Conservation (phyloP, 805 yeast genomes). For the Ogataea methanolica region DNA sequence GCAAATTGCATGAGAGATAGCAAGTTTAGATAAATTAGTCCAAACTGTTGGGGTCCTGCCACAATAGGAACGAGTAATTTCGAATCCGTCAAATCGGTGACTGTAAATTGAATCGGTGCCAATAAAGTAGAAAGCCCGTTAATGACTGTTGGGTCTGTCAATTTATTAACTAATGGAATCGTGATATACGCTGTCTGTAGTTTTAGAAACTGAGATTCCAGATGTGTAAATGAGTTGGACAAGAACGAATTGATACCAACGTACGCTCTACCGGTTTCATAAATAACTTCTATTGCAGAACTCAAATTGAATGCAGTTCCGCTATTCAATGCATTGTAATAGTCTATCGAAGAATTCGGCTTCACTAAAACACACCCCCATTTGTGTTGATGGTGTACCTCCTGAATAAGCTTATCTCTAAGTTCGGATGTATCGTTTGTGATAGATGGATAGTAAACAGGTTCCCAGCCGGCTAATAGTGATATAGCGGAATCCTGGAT, state of each 20-base stretch:
- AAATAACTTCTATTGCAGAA: constrained; percentile 38
- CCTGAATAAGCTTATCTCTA: constrained; percentile 34
- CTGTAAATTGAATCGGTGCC: constrained; percentile 18
- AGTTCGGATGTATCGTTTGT: constrained; percentile 26
- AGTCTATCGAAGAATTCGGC: constrained; percentile 44
- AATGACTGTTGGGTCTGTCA: constrained; percentile 2
- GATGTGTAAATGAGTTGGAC: constrained; percentile 31
- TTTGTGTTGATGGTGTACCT: constrained; percentile 48
- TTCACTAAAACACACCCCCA: constrained; percentile 58
- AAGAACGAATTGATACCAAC: constrained; percentile 40
- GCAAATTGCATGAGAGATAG: constrained; percentile 63
- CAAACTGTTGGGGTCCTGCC: constrained; percentile 65
- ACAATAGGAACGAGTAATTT: constrained; percentile 45
- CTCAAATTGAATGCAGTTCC: constrained; percentile 21
- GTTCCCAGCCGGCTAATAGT: constrained; percentile 15
- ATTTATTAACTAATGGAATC: constrained; percentile 2
- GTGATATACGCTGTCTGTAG: constrained; percentile 10
- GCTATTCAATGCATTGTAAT: constrained; percentile 31
- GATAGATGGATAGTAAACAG: constrained; percentile 26
- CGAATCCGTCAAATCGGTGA: constrained; percentile 39
- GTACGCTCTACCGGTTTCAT: constrained; percentile 61
- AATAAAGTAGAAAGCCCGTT: constrained; percentile 3
- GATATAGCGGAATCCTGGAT: constrained; percentile 14
- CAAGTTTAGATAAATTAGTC: constrained; percentile 61
- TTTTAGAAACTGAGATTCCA: constrained; percentile 29